Evolutionary conservation across 1,284 basidiomycete genomes (phyloP).

Genomic region (Trametes pubescens): DNA sequence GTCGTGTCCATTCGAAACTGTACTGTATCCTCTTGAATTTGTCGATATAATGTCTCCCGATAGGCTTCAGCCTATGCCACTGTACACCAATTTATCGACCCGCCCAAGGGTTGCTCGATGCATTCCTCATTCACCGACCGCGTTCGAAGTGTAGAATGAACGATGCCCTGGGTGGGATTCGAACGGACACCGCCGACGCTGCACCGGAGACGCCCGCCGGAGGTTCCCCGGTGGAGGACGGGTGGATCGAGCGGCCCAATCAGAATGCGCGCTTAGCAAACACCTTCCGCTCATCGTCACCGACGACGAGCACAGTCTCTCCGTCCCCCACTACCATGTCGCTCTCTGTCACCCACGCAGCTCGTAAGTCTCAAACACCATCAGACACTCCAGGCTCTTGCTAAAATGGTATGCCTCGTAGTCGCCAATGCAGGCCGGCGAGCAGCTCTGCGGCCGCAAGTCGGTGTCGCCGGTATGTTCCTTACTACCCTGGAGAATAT

Average conservation of each 20-base stretch:
- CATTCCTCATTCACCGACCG: neutral
- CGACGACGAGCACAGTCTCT: slow-evolving; percentile 34
- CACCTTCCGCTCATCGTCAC: slow-evolving; percentile 38
- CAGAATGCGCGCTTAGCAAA: slow-evolving; percentile 34
- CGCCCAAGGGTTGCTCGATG: neutral
- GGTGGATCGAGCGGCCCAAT: slow-evolving; percentile 31
- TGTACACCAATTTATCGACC: slow-evolving; percentile 2
- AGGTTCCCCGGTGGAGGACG: slow-evolving; percentile 18
- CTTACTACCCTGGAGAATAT: neutral
- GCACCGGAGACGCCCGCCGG: slow-evolving; percentile 16
- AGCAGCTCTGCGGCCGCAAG: slow-evolving; percentile 54
- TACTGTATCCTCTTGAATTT: slow-evolving; percentile 20
- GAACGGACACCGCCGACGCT: neutral
- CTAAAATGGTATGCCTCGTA: slow-evolving; percentile 34
- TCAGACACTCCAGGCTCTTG: neutral
- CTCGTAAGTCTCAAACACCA: slow-evolving; percentile 47
- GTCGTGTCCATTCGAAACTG: slow-evolving; percentile 14
- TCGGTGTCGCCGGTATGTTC: slow-evolving; percentile 54
- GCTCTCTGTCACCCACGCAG: slow-evolving; percentile 54
- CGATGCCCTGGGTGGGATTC: slow-evolving; percentile 1
- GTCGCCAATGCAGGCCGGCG: slow-evolving; percentile 54
- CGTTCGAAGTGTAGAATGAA: neutral
- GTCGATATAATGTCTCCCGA: slow-evolving; percentile 19
- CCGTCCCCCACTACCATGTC: slow-evolving; percentile 52
- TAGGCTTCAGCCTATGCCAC: slow-evolving; percentile 12